A percentile compares a stretch with the other conserved stretches of the same genome.
phyloP scores from a whole-genome alignment of 257 asterid genomes.

The Haberlea rhodopensis region DNA sequence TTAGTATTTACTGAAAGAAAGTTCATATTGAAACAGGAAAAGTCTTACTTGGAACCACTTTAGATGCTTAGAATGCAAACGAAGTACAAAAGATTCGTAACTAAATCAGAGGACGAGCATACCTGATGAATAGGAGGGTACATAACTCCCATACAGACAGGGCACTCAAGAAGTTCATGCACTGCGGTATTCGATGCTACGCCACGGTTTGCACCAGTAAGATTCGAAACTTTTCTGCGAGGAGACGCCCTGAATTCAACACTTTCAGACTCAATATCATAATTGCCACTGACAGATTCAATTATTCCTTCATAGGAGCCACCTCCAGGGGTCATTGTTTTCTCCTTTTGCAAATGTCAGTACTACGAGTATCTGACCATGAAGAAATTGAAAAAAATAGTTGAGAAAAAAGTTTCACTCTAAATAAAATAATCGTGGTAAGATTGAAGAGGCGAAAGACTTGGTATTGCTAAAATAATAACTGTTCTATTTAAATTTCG shows the following conservation, averaged over 20 bases:
- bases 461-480: too few species aligned
- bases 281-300: conserved; percentile 41
- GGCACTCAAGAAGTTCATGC: conserved; percentile 83
- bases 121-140: conserved; percentile 86
- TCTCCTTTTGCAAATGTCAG: background rate
- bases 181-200: conserved; percentile 51
- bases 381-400: conserved; percentile 7
- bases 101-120: conserved; percentile 25
- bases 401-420: too few species aligned
- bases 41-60: conserved; percentile 13
- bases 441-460: too few species aligned
- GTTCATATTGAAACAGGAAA: background rate
- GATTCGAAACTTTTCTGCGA: conserved; percentile 38
- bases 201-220: conserved; percentile 41
- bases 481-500: too few species aligned
- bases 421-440: too few species aligned
- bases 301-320: conserved; percentile 37
- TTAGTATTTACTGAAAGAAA: too few species aligned
- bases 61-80: background rate
- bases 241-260: conserved; percentile 43
- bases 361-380: conserved; percentile 1
- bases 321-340: conserved; percentile 61
- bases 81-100: conserved; percentile 9
- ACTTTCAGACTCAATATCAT: conserved; percentile 46
- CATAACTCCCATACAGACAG: conserved; percentile 62